phyloP scores from a whole-genome alignment of 2,329 filamentous ascomycete species.

The Mycosphaerella arachidis region DNA sequence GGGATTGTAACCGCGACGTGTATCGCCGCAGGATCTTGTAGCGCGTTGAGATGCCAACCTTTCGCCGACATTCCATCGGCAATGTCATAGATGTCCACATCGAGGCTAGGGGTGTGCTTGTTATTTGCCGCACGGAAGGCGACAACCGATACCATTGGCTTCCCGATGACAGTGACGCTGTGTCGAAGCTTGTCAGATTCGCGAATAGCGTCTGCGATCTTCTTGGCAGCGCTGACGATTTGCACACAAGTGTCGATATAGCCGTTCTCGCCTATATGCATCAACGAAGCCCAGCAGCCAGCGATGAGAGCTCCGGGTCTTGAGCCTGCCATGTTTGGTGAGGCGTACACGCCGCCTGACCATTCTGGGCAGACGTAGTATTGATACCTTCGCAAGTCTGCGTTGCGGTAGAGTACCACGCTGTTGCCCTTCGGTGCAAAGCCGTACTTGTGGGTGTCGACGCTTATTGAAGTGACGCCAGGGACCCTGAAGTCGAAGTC shows the following conservation, averaged over 20 bases:
- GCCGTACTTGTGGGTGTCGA: conserved; percentile 98
- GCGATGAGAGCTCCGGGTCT: conserved; percentile 91
- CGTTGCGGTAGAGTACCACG: conserved; percentile 81
- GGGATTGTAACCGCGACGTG: conserved; percentile 92
- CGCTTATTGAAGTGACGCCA: conserved; percentile 91
- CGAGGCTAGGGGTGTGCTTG: conserved; percentile 39
- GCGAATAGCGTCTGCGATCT: conserved; percentile 70
- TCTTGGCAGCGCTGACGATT: conserved; percentile 83
- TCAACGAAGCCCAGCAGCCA: conserved; percentile 89
- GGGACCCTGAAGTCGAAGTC: conserved; percentile 91
- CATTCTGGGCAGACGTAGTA: conserved; percentile 96
- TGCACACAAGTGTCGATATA: conserved; percentile 82
- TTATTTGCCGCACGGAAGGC: conserved; percentile 64
- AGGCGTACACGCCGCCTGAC: conserved; percentile 94
- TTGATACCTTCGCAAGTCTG: conserved; percentile 75
- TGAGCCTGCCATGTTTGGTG: conserved; percentile 84
- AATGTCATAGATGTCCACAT: conserved; percentile 90
- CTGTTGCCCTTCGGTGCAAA: conserved; percentile 98
- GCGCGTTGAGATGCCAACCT: conserved; percentile 93
- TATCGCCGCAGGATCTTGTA: conserved; percentile 87
- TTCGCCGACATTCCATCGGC: conserved; percentile 78
- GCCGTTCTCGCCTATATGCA: conserved; percentile 80
- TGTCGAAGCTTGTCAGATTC: conserved; percentile 62
- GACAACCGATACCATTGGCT: conserved; percentile 83
- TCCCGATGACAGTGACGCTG: conserved; percentile 76